Percentiles rank a stretch among this genome's conserved stretches.
phyloP scores from a whole-genome alignment of 2,329 filamentous ascomycete genomes.

The Gyromitra esculenta region DNA sequence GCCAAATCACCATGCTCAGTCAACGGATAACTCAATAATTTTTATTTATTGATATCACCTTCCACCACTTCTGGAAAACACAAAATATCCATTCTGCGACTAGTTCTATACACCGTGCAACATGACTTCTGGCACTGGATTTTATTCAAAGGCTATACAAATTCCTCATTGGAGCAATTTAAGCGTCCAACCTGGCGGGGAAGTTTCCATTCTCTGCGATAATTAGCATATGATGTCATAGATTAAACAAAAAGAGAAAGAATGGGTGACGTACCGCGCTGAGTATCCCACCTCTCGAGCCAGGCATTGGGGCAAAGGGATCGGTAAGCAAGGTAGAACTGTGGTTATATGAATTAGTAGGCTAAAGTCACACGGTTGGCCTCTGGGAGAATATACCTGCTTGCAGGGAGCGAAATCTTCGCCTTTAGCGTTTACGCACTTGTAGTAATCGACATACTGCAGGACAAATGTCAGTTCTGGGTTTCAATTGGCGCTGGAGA shows the following conservation, averaged over 20 bases:
- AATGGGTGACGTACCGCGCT: conserved; percentile 76
- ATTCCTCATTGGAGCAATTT: conserved; percentile 56
- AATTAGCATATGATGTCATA: conserved; percentile 19
- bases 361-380: neutral
- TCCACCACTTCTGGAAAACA: conserved; percentile 1
- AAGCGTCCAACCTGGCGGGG: conserved; percentile 72
- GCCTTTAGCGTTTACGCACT: conserved; percentile 93
- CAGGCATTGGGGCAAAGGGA: conserved; percentile 96
- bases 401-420: conserved; percentile 58
- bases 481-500: conserved; percentile 3
- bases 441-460: conserved; percentile 97
- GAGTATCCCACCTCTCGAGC: conserved; percentile 95
- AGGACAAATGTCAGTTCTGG: conserved; percentile 15
- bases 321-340: conserved; percentile 98
- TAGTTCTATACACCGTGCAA: conserved; percentile 48
- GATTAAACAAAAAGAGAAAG: conserved; percentile 3
- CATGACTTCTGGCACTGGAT: conserved; percentile 21
- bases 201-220: conserved; percentile 73
- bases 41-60: conserved; percentile 13
- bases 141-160: conserved; percentile 48
- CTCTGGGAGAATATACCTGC: conserved; percentile 55
- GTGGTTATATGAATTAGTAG: conserved; percentile 37
- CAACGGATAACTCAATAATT: conserved; percentile 17
- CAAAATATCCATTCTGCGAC: conserved; percentile 26
- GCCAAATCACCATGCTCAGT: neutral